Evolutionary conservation across 2,329 filamentous ascomycete species (phyloP).

Genomic region (Nemania sp.): DNA sequence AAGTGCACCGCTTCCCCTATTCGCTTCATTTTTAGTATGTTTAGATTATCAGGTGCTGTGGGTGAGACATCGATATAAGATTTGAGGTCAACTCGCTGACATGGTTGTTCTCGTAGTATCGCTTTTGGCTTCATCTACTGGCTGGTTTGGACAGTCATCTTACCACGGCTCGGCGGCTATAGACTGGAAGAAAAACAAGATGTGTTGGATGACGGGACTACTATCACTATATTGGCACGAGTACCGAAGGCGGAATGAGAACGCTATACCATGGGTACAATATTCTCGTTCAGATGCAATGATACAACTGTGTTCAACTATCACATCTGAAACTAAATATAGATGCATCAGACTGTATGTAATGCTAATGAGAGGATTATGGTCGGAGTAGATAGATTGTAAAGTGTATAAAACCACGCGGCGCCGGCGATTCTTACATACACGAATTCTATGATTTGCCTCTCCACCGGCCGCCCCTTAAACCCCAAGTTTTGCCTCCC

Average conservation of each 20-base stretch:
- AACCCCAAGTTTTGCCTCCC: no score
- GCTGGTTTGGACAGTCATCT: constrained; percentile 72
- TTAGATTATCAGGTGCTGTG: neutral
- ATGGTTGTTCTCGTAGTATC: constrained; percentile 57
- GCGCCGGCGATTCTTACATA: no score
- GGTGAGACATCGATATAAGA: neutral
- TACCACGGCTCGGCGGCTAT: constrained; percentile 71
- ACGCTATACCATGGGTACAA: neutral
- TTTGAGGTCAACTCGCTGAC: neutral
- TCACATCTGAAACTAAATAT: neutral
- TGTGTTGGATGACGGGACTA: constrained; percentile 74
- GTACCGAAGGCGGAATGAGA: constrained; percentile 44
- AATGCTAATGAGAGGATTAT: constrained; percentile 2
- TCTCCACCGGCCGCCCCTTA: no score
- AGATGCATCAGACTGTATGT: neutral
- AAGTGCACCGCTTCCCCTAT: constrained; percentile 49
- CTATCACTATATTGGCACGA: constrained; percentile 68
- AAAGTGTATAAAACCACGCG: neutral
- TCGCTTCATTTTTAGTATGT: neutral
- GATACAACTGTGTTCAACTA: neutral
- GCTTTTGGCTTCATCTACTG: constrained; percentile 73
- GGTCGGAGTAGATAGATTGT: neutral
- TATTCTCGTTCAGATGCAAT: neutral
- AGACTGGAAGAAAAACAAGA: constrained; percentile 71
- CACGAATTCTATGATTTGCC: neutral